Base-by-base conservation (phyloP, 2,329 filamentous ascomycete species). In the Elsinoe necatrix region DNA sequence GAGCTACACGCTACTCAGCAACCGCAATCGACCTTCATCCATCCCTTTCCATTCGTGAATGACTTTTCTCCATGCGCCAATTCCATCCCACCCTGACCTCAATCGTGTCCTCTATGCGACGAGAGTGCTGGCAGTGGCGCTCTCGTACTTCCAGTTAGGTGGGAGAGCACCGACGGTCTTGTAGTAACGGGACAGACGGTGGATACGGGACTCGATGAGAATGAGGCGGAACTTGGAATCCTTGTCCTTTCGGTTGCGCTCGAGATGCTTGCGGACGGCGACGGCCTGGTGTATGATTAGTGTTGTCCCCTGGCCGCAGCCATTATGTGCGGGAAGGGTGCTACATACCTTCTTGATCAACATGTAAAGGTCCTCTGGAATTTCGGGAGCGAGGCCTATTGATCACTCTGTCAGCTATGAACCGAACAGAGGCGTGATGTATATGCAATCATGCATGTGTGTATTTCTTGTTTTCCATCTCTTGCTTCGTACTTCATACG, bases 221-320 rank as follows among this genome's bases (percentile, higher is more conserved):
- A 98, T 98, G 66, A 98, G 89, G 75, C 93, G 92, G 89, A 98
- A 98, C 84, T 98, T 98, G 83, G 86, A 89, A 84, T 98, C 93
- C 83, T 90, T 95, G 84, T 98, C 93, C 86, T 98, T 98, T 80
- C 93, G 92, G 87, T 98, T 98, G 80, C 89, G 89, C 85, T 96
- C 90, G 68, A 98, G 89, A 81, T 98, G 95, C 89, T 98, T 98
- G 81, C 93, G 92, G 81, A 98, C 93, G 74, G 91, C 87, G 70
- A 96, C 91, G 69, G 91, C 91, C 90, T 93, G 61, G 34, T 39
- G 29, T 27, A 37, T 21, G 7, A 27, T 23, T 52, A 23, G 29
- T 3, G 12, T 1, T 31, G 47, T 7, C 23, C 35, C 20, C 18
- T 47, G 58, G 35, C 11, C 48, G 21, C 39, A 39, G 25, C n/a